These are phyloP conservation scores for Taphrina flavorubra DNA, from an alignment of 1,139 yeast genomes.

Conservation along the genomic window DNA sequence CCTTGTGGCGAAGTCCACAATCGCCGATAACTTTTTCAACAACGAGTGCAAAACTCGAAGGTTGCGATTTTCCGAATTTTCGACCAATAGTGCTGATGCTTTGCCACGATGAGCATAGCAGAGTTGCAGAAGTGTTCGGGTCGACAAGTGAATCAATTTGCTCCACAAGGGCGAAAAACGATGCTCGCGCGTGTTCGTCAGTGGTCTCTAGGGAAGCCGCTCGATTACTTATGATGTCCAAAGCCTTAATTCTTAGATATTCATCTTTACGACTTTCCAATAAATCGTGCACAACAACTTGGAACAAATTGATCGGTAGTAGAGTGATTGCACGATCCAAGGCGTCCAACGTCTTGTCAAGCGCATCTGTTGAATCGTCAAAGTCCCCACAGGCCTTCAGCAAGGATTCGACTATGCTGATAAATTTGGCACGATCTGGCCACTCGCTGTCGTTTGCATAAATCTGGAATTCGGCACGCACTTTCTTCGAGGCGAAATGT, in stretches of 20 bases:
- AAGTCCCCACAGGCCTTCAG: slow-evolving; percentile 31
- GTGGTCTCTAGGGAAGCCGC: slow-evolving; percentile 18
- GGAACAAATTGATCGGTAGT: slow-evolving; percentile 36
- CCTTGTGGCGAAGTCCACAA: slow-evolving; percentile 60
- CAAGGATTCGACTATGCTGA: slow-evolving; percentile 25
- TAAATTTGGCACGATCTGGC: slow-evolving; percentile 17
- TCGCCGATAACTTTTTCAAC: slow-evolving; percentile 62
- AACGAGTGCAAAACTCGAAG: slow-evolving; percentile 58
- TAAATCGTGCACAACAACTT: slow-evolving; percentile 23
- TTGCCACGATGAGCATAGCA: slow-evolving; percentile 56
- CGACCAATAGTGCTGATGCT: slow-evolving; percentile 67
- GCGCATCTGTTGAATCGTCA: slow-evolving; percentile 8
- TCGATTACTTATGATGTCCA: slow-evolving; percentile 27
- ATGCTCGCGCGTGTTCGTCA: slow-evolving; percentile 4
- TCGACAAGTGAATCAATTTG: slow-evolving; percentile 15
- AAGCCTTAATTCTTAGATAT: slow-evolving; percentile 25
- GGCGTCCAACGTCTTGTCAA: slow-evolving; percentile 34
- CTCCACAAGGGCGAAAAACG: slow-evolving; percentile 17
- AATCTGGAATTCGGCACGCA: slow-evolving; percentile 31
- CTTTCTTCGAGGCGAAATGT: slow-evolving; percentile 31
- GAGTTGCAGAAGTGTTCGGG: slow-evolving; percentile 8
- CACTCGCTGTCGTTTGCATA: slow-evolving; percentile 22
- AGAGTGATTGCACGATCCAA: slow-evolving; percentile 41
- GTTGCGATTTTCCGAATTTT: slow-evolving; percentile 65
- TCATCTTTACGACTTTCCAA: slow-evolving; percentile 18